Percentiles rank a stretch among this genome's conserved stretches.
phyloP scores from a whole-genome alignment of 441 rosid species.

The Adansonia madagascariensis region DNA sequence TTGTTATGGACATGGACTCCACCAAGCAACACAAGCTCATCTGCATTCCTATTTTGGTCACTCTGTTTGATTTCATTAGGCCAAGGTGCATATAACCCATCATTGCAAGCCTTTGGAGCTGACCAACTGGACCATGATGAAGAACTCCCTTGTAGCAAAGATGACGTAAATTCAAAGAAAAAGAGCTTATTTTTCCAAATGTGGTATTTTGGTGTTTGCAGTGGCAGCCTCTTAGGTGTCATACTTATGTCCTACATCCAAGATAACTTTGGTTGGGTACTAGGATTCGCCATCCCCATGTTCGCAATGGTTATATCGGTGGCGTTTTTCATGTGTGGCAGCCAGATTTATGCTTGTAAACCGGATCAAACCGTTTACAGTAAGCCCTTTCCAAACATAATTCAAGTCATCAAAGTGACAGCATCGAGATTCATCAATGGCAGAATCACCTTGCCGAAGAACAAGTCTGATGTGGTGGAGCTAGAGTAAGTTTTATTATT shows the following conservation, averaged over 20 bases:
- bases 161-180: slow-evolving; percentile 44
- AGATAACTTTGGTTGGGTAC: slow-evolving; percentile 90
- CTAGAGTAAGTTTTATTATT: slow-evolving; percentile 64
- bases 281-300: slow-evolving; percentile 85
- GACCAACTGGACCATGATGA: slow-evolving; percentile 71
- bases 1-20: slow-evolving; percentile 60
- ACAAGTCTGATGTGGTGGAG: slow-evolving; percentile 51
- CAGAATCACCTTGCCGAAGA: slow-evolving; percentile 44
- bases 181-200: slow-evolving; percentile 76
- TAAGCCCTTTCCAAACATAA: slow-evolving; percentile 35
- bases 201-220: slow-evolving; percentile 91
- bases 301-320: slow-evolving; percentile 60
- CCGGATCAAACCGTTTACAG: slow-evolving; percentile 27
- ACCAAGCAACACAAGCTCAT: slow-evolving; percentile 44
- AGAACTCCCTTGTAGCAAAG: slow-evolving; percentile 49
- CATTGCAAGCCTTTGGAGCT: slow-evolving; percentile 89
- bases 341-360: slow-evolving; percentile 46
- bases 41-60: slow-evolving; percentile 68
- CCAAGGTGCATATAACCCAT: slow-evolving; percentile 84
- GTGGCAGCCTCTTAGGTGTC: slow-evolving; percentile 87
- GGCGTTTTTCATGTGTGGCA: slow-evolving; percentile 61
- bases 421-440: slow-evolving; percentile 36
- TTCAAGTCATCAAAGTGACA: slow-evolving; percentile 44
- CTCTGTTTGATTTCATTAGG: slow-evolving; percentile 81
- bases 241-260: slow-evolving; percentile 85